Evolutionary conservation across 1,284 basidiomycete species (phyloP).

Genomic region (Anthracocystis panici-leucophaei): DNA sequence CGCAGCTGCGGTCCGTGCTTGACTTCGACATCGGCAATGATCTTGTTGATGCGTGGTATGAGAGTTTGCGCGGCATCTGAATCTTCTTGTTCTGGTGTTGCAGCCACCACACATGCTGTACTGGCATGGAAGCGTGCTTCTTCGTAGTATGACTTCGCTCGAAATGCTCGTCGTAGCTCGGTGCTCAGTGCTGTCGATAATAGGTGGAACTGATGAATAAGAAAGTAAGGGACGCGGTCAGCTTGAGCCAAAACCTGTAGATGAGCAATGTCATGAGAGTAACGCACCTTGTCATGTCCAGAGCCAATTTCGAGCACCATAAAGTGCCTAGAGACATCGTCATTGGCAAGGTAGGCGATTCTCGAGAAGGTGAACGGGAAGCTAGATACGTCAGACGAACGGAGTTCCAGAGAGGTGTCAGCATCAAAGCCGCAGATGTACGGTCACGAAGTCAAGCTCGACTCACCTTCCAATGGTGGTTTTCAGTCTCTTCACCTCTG

Average conservation of each 20-base stretch:
- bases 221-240: neutral
- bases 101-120: constrained; percentile 10
- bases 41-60: constrained; percentile 4
- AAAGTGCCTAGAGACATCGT: constrained; percentile 41
- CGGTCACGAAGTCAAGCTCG: too few relatives aligned
- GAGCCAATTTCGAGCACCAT: constrained; percentile 46
- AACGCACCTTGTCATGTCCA: constrained; percentile 41
- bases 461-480: constrained; percentile 14
- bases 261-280: neutral
- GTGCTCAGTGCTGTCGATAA: constrained; percentile 24
- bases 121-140: constrained; percentile 55
- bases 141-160: constrained; percentile 46
- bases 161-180: constrained; percentile 35
- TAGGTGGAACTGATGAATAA: constrained; percentile 28
- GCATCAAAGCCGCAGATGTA: neutral
- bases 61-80: neutral
- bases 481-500: constrained; percentile 10
- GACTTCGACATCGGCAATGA: constrained; percentile 19
- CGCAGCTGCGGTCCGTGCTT: constrained; percentile 20
- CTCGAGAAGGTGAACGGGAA: constrained; percentile 44
- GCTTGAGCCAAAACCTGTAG: neutral
- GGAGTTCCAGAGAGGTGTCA: neutral
- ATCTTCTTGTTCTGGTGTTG: neutral
- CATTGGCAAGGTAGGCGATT: constrained; percentile 38
- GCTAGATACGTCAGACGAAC: constrained; percentile 8